Evolutionary conservation across 192 early-diverging fungal genomes (phyloP).

Genomic region (Gamsiella multidivaricata): DNA sequence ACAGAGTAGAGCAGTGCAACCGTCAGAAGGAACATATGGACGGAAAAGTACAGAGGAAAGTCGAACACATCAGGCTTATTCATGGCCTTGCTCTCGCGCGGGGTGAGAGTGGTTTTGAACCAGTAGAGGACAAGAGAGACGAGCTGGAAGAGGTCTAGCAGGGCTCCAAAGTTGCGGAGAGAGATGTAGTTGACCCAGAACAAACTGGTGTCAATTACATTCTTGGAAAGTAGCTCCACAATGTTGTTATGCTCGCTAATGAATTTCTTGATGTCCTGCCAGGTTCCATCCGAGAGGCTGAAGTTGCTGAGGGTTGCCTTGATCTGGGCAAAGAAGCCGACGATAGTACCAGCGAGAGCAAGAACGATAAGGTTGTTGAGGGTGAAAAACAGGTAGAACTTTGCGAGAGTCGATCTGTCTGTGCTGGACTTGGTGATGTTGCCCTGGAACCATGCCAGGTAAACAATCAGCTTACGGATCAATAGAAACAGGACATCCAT

Average conservation of each 20-base stretch:
- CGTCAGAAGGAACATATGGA: constrained; percentile 77
- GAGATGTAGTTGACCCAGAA: constrained; percentile 86
- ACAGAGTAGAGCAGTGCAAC: constrained; percentile 78
- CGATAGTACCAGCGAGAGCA: constrained; percentile 58
- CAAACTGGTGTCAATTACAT: constrained; percentile 60
- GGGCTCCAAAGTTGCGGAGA: constrained; percentile 69
- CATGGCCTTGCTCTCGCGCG: constrained; percentile 74
- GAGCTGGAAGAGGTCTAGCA: constrained; percentile 77
- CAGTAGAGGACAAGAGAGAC: constrained; percentile 70
- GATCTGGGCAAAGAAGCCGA: constrained; percentile 34
- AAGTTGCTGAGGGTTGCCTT: constrained; percentile 15
- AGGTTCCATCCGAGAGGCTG: background rate
- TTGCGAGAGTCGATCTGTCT: constrained; percentile 75
- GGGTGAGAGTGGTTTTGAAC: constrained; percentile 70
- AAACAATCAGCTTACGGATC: constrained; percentile 71
- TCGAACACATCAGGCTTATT: constrained; percentile 78
- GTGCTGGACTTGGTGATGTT: constrained; percentile 74
- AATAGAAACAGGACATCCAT: constrained; percentile 74
- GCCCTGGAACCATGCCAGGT: constrained; percentile 75
- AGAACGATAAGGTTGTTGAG: constrained; percentile 77
- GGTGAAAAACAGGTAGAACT: constrained; percentile 80
- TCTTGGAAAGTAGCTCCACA: constrained; percentile 44
- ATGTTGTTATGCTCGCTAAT: constrained; percentile 45
- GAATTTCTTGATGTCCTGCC: constrained; percentile 43
- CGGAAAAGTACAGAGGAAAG: constrained; percentile 73